phyloP scores from a whole-genome alignment of 2,329 filamentous ascomycete genomes.

The Xylaria sp. region DNA sequence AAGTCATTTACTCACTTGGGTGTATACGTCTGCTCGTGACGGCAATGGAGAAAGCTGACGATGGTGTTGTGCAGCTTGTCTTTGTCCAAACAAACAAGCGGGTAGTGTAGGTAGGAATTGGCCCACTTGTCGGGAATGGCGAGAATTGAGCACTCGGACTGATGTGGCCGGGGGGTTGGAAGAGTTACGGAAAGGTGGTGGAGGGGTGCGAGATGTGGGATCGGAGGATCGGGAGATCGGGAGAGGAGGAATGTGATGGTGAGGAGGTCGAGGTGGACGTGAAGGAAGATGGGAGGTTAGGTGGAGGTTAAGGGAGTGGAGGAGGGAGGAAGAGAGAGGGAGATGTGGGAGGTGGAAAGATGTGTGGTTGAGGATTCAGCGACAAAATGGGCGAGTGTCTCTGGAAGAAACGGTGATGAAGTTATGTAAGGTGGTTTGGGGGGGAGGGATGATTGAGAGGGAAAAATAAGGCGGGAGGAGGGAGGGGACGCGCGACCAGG shows the following conservation, averaged over 20 bases:
- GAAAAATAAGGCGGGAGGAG: constrained; percentile 38
- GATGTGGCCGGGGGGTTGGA: constrained; percentile 23
- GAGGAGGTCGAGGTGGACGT: constrained; percentile 26
- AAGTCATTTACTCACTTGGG: constrained; percentile 30
- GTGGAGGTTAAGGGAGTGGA: constrained; percentile 23
- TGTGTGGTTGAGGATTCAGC: constrained; percentile 35
- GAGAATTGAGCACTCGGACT: constrained; percentile 24
- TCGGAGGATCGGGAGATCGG: constrained; percentile 27
- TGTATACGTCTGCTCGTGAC: constrained; percentile 12
- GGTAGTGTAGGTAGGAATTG: constrained; percentile 27
- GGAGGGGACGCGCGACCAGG: constrained; percentile 31
- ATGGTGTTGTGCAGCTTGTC: constrained; percentile 15
- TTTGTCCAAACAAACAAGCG: constrained; percentile 30
- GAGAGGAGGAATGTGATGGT: constrained; percentile 27
- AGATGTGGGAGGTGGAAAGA: constrained; percentile 33
- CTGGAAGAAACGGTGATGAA: constrained; percentile 39
- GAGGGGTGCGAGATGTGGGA: constrained; percentile 30
- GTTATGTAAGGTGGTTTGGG: constrained; percentile 37
- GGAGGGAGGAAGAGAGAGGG: constrained; percentile 26
- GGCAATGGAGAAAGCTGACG: constrained; percentile 13
- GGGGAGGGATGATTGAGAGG: constrained; percentile 29
- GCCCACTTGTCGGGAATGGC: constrained; percentile 33
- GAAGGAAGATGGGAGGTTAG: constrained; percentile 25
- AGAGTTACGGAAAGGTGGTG: constrained; percentile 28
- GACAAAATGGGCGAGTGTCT: constrained; percentile 33